These are phyloP conservation scores for Pyrenophora tritici-repentis DNA, from an alignment of 2,329 filamentous ascomycete genomes.

Conservation along the genomic window DNA sequence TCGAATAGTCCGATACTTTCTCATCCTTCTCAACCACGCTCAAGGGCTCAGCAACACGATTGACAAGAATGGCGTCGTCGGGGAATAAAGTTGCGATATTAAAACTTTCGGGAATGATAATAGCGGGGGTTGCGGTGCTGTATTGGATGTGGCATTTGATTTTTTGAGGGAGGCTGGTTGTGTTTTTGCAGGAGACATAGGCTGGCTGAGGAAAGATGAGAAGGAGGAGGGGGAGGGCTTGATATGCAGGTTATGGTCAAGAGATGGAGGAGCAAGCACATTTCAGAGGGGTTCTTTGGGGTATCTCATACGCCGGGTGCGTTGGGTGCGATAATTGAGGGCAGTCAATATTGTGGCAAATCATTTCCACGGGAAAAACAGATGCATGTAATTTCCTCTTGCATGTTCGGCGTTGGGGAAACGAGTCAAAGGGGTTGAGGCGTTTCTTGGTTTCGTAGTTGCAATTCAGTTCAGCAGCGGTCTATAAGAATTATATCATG, in stretches of 20 bases:
- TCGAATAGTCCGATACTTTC: slow-evolving; percentile 78
- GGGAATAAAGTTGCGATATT: slow-evolving; percentile 91
- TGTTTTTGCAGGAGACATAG: no score
- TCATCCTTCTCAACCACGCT: slow-evolving; percentile 81
- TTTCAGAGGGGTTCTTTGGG: no score
- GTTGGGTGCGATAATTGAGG: not conserved
- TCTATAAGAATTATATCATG: slow-evolving; percentile 11
- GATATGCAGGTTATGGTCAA: no score
- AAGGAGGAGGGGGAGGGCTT: no score
- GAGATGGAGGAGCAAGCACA: no score
- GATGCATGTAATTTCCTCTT: not conserved
- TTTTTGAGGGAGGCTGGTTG: not conserved
- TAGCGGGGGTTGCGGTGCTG: slow-evolving; percentile 72
- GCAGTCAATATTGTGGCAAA: not conserved
- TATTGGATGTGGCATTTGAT: slow-evolving; percentile 66
- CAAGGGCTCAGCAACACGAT: slow-evolving; percentile 78
- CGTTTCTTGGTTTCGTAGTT: not conserved
- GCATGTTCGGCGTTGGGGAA: slow-evolving; percentile 4
- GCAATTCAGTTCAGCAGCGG: not conserved
- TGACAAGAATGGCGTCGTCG: slow-evolving; percentile 87
- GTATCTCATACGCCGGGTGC: no score
- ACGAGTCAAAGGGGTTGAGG: not conserved
- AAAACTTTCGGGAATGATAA: slow-evolving; percentile 83
- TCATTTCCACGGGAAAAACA: not conserved
- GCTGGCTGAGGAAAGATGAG: no score